Conservation (phyloP, 805 yeast genomes). For the Zygoascus bituminiphila region DNA sequence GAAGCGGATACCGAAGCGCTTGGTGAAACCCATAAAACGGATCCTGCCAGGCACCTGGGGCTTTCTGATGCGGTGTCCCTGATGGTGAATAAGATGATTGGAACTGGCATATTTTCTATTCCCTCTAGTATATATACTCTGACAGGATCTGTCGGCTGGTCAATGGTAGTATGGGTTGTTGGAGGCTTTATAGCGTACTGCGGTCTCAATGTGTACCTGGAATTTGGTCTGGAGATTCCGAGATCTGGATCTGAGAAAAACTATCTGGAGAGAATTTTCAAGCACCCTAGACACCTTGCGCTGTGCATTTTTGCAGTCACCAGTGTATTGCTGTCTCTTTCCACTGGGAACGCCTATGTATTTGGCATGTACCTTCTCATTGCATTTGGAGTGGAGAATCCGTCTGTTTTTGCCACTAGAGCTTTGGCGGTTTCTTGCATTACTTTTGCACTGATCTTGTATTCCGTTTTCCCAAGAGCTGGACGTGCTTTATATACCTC, state of each 20-base stretch:
- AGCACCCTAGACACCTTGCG: slow-evolving; percentile 45
- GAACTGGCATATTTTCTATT: slow-evolving; percentile 66
- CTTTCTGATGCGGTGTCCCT: slow-evolving; percentile 31
- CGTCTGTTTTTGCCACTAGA: slow-evolving; percentile 33
- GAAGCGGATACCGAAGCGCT: neutral
- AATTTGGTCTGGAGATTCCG: slow-evolving; percentile 58
- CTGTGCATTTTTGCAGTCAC: slow-evolving; percentile 44
- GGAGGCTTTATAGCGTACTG: slow-evolving; percentile 53
- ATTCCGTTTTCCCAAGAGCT: slow-evolving; percentile 39
- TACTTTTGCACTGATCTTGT: slow-evolving; percentile 40
- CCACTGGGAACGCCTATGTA: slow-evolving; percentile 57
- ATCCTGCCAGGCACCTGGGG: slow-evolving; percentile 22
- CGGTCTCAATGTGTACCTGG: slow-evolving; percentile 51
- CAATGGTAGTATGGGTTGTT: slow-evolving; percentile 50
- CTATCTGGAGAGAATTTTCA: slow-evolving; percentile 51
- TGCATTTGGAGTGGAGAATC: slow-evolving; percentile 33
- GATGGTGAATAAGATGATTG: slow-evolving; percentile 61
- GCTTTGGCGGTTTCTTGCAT: slow-evolving; percentile 43
- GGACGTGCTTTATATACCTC: slow-evolving; percentile 46
- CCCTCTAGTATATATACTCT: slow-evolving; percentile 53
- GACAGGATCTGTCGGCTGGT: slow-evolving; percentile 52
- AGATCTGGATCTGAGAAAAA: slow-evolving; percentile 64
- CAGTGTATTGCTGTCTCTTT: slow-evolving; percentile 50
- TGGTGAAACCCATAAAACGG: neutral
- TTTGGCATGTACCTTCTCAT: slow-evolving; percentile 52